Conservation (phyloP, 2,329 filamentous ascomycete species). For the Penicillium sp. region DNA sequence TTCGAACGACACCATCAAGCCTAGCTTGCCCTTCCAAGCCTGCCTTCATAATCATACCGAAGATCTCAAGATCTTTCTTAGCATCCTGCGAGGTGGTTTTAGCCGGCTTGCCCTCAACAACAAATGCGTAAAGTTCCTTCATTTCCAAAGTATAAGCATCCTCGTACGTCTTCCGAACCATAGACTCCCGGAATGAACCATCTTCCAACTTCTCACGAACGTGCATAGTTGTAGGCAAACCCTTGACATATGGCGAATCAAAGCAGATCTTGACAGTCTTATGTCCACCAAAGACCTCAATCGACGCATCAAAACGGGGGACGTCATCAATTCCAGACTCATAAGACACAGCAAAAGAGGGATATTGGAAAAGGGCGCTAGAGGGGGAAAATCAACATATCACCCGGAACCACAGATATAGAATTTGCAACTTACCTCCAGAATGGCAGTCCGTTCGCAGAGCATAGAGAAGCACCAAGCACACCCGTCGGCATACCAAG, state of each 20-base stretch:
- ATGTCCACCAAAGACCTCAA: constrained; percentile 47
- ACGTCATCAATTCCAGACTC: constrained; percentile 56
- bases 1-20: background rate
- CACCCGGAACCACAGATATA: background rate
- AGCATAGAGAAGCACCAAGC: constrained; percentile 31
- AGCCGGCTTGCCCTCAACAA: constrained; percentile 37
- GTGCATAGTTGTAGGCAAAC: constrained; percentile 52
- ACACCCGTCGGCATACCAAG: constrained; percentile 49
- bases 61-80: constrained; percentile 40
- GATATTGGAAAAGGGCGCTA: constrained; percentile 33
- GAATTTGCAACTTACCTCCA: constrained; percentile 22
- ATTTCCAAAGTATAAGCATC: constrained; percentile 48
- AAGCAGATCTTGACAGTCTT: constrained; percentile 56
- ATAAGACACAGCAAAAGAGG: constrained; percentile 53
- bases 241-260: constrained; percentile 60
- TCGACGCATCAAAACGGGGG: constrained; percentile 37
- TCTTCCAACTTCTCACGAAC: constrained; percentile 45
- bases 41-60: constrained; percentile 39
- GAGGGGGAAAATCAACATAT: constrained; percentile 16
- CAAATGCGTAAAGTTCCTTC: constrained; percentile 38
- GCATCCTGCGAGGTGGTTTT: constrained; percentile 47
- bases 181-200: constrained; percentile 39
- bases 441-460: constrained; percentile 35
- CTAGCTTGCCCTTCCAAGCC: constrained; percentile 29
- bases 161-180: constrained; percentile 47